Conservation (phyloP, 768 basidiomycete genomes). For the Harrya chromipes region DNA sequence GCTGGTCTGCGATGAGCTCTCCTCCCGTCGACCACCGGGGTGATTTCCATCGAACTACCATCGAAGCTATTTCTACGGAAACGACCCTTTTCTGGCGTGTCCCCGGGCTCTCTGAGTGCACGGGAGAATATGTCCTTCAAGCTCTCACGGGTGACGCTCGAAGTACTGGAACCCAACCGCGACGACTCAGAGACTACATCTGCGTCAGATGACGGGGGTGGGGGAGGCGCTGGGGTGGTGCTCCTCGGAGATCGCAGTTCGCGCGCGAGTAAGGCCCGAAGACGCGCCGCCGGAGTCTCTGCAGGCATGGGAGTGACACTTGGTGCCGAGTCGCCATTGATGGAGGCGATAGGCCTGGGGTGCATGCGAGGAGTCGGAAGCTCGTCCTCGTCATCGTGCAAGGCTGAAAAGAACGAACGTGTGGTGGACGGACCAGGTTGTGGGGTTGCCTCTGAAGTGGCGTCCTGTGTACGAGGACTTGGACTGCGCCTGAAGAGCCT, state of each 20-base stretch:
- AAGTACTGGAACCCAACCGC: conserved; percentile 28
- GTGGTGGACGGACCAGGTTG: conserved; percentile 18
- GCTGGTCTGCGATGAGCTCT: conserved; percentile 46
- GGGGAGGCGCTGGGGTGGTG: conserved; percentile 24
- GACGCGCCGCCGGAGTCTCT: conserved; percentile 56
- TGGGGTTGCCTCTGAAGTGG: conserved; percentile 18
- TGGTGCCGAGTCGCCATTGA: conserved; percentile 5
- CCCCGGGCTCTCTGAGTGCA: conserved; percentile 60
- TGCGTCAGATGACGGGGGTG: conserved; percentile 28
- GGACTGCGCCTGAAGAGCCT: conserved; percentile 19
- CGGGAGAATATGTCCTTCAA: conserved; percentile 65
- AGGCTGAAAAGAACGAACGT: conserved; percentile 9
- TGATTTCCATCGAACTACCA: conserved; percentile 56
- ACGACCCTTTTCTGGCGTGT: conserved; percentile 56
- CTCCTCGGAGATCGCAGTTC: conserved; percentile 40
- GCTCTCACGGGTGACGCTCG: conserved; percentile 54
- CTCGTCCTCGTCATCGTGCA: conserved; percentile 29
- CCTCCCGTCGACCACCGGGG: conserved; percentile 43
- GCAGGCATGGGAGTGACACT: conserved; percentile 13
- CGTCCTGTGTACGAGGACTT: conserved; percentile 12
- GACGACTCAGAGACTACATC: conserved; percentile 15
- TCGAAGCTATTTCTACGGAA: conserved; percentile 59
- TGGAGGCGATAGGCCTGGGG: conserved; percentile 16
- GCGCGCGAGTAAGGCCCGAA: conserved; percentile 59
- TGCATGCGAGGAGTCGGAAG: conserved; percentile 30